These are phyloP conservation scores for Xylaria curta DNA, from an alignment of 495 filamentous ascomycete genomes.

Conservation along the genomic window DNA sequence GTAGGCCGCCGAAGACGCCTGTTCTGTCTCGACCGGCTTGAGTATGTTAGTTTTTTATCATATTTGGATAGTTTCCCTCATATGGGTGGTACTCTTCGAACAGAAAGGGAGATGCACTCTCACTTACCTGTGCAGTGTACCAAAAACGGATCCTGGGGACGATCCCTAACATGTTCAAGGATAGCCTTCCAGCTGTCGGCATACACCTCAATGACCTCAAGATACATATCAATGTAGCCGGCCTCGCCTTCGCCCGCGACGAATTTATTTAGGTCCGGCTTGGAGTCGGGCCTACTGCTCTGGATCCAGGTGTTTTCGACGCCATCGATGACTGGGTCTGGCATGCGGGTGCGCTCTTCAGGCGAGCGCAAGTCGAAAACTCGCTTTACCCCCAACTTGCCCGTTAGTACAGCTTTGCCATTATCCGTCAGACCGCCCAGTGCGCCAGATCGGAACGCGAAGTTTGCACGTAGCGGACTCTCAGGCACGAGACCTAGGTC, in stretches of 20 bases:
- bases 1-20: conserved; percentile 62
- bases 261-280: conserved; percentile 43
- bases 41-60: not conserved
- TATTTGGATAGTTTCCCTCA: no score
- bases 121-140: conserved; percentile 61
- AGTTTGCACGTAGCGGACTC: conserved; percentile 49
- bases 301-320: conserved; percentile 49
- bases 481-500: conserved; percentile 58
- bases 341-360: conserved; percentile 42
- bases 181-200: conserved; percentile 42
- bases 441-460: conserved; percentile 60
- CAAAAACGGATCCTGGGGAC: conserved; percentile 43
- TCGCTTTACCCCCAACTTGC: conserved; percentile 45
- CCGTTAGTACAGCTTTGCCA: conserved; percentile 46
- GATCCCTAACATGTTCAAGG: conserved; percentile 46
- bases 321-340: conserved; percentile 48
- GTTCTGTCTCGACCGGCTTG: conserved; percentile 70
- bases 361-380: conserved; percentile 53
- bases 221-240: conserved; percentile 50
- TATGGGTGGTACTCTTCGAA: not conserved
- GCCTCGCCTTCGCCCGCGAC: conserved; percentile 48
- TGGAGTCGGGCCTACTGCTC: conserved; percentile 40
- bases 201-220: conserved; percentile 50
- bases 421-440: conserved; percentile 45
- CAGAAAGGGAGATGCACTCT: not conserved